Conservation (phyloP, 2,329 filamentous ascomycete genomes). For the Endothia cerciana region DNA sequence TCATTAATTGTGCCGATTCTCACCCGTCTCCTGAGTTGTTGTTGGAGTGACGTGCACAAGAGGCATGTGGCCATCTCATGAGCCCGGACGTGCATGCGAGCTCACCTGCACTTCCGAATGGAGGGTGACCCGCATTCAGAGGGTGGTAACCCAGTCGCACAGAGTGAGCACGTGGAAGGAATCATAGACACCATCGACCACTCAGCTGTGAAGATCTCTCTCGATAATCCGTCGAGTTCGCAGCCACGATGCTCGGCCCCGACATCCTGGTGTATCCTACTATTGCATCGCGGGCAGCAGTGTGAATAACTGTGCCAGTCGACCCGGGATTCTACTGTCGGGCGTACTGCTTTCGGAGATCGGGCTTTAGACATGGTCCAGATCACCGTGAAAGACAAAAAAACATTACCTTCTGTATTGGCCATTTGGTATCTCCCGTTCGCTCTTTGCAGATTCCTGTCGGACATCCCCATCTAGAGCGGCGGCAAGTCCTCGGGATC, state of each 20-base stretch:
- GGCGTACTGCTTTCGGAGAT: not conserved
- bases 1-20: not conserved
- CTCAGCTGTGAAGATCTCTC: not conserved
- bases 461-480: not conserved
- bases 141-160: not conserved
- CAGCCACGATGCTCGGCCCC: not conserved
- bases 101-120: no score
- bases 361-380: not conserved
- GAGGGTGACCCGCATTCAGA: not conserved
- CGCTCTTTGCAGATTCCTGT: not conserved
- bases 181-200: not conserved
- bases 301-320: not conserved
- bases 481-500: no score
- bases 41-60: not conserved
- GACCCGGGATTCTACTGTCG: not conserved
- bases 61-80: not conserved
- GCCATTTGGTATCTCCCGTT: not conserved
- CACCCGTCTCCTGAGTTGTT: not conserved
- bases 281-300: not conserved
- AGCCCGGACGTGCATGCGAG: not conserved
- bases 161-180: not conserved
- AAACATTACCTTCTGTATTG: no score
- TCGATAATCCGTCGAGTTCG: not conserved
- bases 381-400: not conserved
- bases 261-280: not conserved